A percentile compares a stretch with the other conserved stretches of the same genome.
Evolutionary conservation across 2,329 filamentous ascomycete genomes (phyloP).

Genomic region (Elsinoe fawcettii): DNA sequence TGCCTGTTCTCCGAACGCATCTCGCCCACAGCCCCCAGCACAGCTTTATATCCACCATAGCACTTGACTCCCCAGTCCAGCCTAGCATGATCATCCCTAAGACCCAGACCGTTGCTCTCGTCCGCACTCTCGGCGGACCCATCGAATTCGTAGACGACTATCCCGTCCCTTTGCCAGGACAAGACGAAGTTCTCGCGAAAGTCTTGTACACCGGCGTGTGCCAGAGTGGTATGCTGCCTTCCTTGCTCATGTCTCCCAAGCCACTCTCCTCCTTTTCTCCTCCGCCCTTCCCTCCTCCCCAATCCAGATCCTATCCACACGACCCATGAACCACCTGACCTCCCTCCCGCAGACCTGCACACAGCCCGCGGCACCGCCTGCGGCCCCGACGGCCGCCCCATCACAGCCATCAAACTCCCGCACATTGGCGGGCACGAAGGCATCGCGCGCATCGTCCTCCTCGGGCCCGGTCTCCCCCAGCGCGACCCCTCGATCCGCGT

Average conservation of each 20-base stretch:
- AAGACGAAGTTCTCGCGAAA: slow-evolving; percentile 39
- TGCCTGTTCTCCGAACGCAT: background rate
- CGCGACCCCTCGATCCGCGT: slow-evolving; percentile 30
- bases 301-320: background rate
- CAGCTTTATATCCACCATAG: background rate
- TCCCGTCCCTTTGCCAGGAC: slow-evolving; percentile 33
- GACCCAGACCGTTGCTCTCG: slow-evolving; percentile 36
- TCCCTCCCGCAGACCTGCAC: slow-evolving; percentile 23
- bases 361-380: slow-evolving; percentile 28
- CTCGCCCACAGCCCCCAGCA: background rate
- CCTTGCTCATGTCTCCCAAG: background rate
- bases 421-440: slow-evolving; percentile 43
- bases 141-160: slow-evolving; percentile 37
- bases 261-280: slow-evolving; percentile 21
- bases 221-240: slow-evolving; percentile 33
- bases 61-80: background rate
- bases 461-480: slow-evolving; percentile 32
- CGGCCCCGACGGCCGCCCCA: slow-evolving; percentile 34
- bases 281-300: slow-evolving; percentile 13
- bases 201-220: slow-evolving; percentile 41
- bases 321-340: background rate
- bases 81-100: slow-evolving; percentile 14
- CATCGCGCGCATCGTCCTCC: slow-evolving; percentile 34
- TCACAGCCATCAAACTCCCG: slow-evolving; percentile 38
- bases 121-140: slow-evolving; percentile 34